Evolutionary conservation across 148 eudicot species (phyloP).

Genomic region (Fallopia convolvulus): DNA sequence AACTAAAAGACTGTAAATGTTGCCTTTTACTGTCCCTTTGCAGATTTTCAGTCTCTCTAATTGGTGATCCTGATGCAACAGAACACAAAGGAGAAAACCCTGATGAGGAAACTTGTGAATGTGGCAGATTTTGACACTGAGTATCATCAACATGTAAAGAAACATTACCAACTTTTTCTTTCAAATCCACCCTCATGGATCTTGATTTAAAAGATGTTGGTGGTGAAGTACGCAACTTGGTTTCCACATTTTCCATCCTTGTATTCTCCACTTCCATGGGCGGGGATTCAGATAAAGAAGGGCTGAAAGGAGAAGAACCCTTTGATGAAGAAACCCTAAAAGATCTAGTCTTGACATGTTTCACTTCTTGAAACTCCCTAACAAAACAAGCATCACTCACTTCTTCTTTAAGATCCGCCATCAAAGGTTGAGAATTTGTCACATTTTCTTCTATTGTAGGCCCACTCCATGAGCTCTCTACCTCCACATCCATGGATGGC

Average conservation of each 20-base stretch:
- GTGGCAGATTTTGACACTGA: background rate
- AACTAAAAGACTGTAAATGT: background rate
- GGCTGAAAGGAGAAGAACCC: conserved; percentile 21
- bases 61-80: background rate
- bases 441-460: background rate
- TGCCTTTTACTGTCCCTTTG: conserved; percentile 9
- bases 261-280: background rate
- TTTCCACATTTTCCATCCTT: background rate
- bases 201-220: conserved; percentile 1
- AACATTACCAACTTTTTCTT: background rate
- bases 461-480: conserved; percentile 7
- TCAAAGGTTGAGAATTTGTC: background rate
- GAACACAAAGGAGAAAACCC: background rate
- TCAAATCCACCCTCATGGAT: background rate
- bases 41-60: conserved; percentile 10
- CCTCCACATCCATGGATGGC: background rate
- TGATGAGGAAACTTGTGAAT: background rate
- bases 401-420: conserved; percentile 14
- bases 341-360: conserved; percentile 25
- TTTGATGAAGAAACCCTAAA: conserved; percentile 26
- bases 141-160: background rate
- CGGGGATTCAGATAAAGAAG: conserved; percentile 29
- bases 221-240: background rate
- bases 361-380: conserved; percentile 11
- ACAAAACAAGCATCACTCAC: conserved; percentile 8